These are phyloP conservation scores for Jackrogersella minutella DNA, from an alignment of 495 filamentous ascomycete genomes.

Conservation along the genomic window DNA sequence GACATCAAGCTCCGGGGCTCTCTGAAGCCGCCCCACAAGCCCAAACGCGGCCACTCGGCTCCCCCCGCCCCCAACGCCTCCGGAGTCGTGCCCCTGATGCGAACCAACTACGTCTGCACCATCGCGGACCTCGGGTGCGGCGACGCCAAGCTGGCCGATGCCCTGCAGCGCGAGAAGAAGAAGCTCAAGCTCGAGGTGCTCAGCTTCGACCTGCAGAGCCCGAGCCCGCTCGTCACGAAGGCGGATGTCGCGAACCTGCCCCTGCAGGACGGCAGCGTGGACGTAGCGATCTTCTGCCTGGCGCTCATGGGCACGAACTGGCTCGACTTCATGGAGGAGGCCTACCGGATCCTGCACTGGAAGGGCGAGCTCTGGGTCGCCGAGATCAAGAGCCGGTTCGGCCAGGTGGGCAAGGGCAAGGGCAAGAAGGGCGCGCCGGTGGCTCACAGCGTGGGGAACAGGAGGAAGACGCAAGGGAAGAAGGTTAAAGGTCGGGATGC, in stretches of 20 bases:
- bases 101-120: slow-evolving; percentile 68
- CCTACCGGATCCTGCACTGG: slow-evolving; percentile 87
- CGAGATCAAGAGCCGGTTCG: slow-evolving; percentile 93
- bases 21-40: slow-evolving; percentile 39
- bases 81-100: slow-evolving; percentile 44
- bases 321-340: slow-evolving; percentile 93
- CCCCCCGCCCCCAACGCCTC: slow-evolving; percentile 39
- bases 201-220: slow-evolving; percentile 65
- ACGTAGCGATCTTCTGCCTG: slow-evolving; percentile 91
- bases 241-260: slow-evolving; percentile 89
- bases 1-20: slow-evolving; percentile 67
- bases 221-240: slow-evolving; percentile 74
- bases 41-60: slow-evolving; percentile 35
- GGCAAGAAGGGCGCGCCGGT: slow-evolving; percentile 62
- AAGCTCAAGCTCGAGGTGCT: slow-evolving; percentile 52
- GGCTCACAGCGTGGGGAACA: slow-evolving; percentile 68
- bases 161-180: slow-evolving; percentile 65
- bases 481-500: slow-evolving; percentile 58
- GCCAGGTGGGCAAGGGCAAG: slow-evolving; percentile 60
- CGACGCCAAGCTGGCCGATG: slow-evolving; percentile 72
- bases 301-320: slow-evolving; percentile 99
- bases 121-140: slow-evolving; percentile 75
- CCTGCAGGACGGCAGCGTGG: slow-evolving; percentile 71
- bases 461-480: slow-evolving; percentile 61
- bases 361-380: slow-evolving; percentile 95